Evolutionary conservation across 2,329 filamentous ascomycete species (phyloP).

Genomic region (Neopestalotiopsis rosae): DNA sequence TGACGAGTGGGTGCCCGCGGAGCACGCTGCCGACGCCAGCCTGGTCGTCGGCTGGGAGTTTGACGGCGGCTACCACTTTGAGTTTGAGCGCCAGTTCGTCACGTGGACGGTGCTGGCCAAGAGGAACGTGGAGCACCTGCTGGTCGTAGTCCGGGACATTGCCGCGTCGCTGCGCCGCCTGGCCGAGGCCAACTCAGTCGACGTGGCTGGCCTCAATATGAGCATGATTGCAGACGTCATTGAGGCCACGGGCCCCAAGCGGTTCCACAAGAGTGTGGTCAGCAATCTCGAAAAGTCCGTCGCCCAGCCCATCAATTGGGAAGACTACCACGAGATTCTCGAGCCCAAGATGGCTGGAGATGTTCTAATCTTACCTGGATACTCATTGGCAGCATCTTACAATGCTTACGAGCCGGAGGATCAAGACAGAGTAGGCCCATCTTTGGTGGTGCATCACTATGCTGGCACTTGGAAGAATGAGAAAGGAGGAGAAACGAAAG

Average conservation of each 20-base stretch:
- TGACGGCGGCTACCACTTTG: slow-evolving; percentile 27
- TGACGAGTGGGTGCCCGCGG: slow-evolving; percentile 39
- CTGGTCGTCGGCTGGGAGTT: slow-evolving; percentile 37
- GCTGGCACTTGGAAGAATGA: slow-evolving; percentile 29
- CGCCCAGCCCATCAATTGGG: slow-evolving; percentile 5
- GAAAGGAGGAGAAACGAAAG: slow-evolving; percentile 23
- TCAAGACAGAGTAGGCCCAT: slow-evolving; percentile 9
- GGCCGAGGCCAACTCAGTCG: slow-evolving; percentile 17
- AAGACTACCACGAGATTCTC: slow-evolving; percentile 18
- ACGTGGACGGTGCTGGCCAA: slow-evolving; percentile 20
- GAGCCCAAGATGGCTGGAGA: slow-evolving; percentile 28
- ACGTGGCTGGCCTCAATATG: slow-evolving; percentile 19
- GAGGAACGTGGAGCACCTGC: slow-evolving; percentile 16
- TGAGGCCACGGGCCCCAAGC: slow-evolving; percentile 23
- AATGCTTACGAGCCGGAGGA: slow-evolving; percentile 25
- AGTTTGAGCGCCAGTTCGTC: slow-evolving; percentile 23
- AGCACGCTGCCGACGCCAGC: slow-evolving; percentile 19
- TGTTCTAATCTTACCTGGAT: slow-evolving; percentile 27
- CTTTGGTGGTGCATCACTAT: slow-evolving; percentile 29
- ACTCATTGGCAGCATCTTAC: slow-evolving; percentile 24
- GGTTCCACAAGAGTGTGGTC: slow-evolving; percentile 22
- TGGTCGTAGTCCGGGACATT: slow-evolving; percentile 27
- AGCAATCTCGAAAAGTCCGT: slow-evolving; percentile 17
- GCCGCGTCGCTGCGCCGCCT: slow-evolving; percentile 18
- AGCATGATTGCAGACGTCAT: slow-evolving; percentile 25